These are phyloP conservation scores for Talaromyces amestolkiae DNA, from an alignment of 2,329 filamentous ascomycete genomes.

Conservation along the genomic window DNA sequence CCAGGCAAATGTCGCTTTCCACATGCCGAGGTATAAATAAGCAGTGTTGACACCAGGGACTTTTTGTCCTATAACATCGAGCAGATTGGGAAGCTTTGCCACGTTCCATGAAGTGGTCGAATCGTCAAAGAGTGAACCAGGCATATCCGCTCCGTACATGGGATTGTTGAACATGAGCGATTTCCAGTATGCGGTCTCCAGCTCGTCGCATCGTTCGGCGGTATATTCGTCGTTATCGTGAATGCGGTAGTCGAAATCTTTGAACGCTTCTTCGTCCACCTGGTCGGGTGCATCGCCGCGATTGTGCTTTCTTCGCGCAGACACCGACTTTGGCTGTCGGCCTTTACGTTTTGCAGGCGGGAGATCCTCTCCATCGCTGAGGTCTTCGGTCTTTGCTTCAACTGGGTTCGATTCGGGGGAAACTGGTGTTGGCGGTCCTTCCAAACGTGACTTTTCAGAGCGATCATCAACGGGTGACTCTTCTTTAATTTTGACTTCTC, in stretches of 20 bases:
- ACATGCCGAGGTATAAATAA: constrained; percentile 97
- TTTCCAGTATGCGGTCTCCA: constrained; percentile 96
- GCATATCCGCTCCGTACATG: constrained; percentile 94
- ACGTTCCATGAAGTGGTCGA: constrained; percentile 85
- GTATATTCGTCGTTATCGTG: constrained; percentile 82
- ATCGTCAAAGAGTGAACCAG: constrained; percentile 90
- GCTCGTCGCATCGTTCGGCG: constrained; percentile 84
- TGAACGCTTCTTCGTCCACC: constrained; percentile 87
- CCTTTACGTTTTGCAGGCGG: constrained; percentile 48
- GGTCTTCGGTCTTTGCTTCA: constrained; percentile 56
- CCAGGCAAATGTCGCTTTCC: constrained; percentile 99
- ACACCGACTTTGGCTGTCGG: constrained; percentile 68
- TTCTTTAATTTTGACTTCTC: constrained; percentile 40
- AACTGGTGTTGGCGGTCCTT: constrained; percentile 54
- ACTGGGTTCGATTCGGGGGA: constrained; percentile 54
- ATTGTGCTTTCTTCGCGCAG: constrained; percentile 83
- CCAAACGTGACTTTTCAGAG: constrained; percentile 39
- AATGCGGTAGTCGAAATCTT: constrained; percentile 85
- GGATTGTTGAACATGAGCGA: constrained; percentile 92
- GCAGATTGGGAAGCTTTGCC: constrained; percentile 85
- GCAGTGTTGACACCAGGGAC: constrained; percentile 97
- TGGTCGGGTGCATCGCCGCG: constrained; percentile 72
- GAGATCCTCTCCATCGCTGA: constrained; percentile 45
- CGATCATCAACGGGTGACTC: constrained; percentile 36
- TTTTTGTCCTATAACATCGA: constrained; percentile 91